Evolutionary conservation across 2,329 filamentous ascomycete species (phyloP).

Genomic region (Penicillium vulpinum): DNA sequence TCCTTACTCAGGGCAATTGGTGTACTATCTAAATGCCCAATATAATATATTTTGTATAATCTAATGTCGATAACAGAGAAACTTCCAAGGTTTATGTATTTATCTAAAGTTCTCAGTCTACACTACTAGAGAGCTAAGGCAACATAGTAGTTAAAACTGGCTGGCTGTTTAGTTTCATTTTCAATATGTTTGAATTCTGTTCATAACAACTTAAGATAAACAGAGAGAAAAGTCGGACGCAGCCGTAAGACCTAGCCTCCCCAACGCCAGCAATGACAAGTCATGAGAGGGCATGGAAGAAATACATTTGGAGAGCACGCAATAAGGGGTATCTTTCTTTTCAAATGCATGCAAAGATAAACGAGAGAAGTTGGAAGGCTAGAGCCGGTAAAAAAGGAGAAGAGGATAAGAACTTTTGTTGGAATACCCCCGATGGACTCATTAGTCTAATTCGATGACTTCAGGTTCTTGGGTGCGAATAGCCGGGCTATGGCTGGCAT

Average conservation of each 20-base stretch:
- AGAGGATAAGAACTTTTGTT: not conserved
- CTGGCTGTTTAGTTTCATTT: not conserved
- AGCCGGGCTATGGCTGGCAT: not conserved
- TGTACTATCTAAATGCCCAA: conserved; percentile 12
- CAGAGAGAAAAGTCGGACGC: not conserved
- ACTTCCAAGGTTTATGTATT: not conserved
- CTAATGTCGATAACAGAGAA: conserved; percentile 18
- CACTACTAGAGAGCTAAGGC: not conserved
- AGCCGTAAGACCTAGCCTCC: not conserved
- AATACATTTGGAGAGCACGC: not conserved
- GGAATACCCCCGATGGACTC: not conserved
- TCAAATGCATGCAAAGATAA: conserved; percentile 4
- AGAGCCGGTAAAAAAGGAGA: not conserved
- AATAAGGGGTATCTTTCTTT: conserved; percentile 15
- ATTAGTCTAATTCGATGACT: conserved; percentile 26
- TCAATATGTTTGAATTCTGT: not conserved
- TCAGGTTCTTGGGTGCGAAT: not conserved
- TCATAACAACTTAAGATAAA: not conserved
- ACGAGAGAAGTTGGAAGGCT: not conserved
- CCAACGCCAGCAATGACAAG: not conserved
- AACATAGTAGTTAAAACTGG: not conserved
- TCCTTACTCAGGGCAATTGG: not conserved
- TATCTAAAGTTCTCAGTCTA: not conserved
- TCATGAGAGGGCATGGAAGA: not conserved
- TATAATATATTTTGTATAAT: conserved; percentile 29